phyloP scores from a whole-genome alignment of 116 monocot genomes.

The Trichopus zeylanicus region DNA sequence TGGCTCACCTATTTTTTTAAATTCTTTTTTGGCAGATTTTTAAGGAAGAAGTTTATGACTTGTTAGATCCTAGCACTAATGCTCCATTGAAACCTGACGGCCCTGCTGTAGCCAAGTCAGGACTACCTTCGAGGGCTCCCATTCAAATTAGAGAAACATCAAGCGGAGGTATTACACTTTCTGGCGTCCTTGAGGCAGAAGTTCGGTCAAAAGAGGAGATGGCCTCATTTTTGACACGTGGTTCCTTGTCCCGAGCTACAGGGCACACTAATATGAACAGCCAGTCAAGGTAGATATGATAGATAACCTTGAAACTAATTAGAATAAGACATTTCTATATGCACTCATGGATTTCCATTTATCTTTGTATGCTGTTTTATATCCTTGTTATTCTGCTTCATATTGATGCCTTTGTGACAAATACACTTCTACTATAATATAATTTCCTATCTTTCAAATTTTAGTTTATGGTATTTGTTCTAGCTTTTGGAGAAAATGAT shows the following conservation, averaged over 20 bases:
- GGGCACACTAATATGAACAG: constrained; percentile 98
- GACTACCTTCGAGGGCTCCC: constrained; percentile 47
- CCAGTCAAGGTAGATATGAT: constrained; percentile 99
- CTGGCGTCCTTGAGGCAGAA: constrained; percentile 84
- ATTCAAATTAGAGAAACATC: constrained; percentile 96
- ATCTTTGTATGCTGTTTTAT: too few relatives aligned
- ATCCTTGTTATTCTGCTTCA: background rate
- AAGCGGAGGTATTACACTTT: constrained; percentile 78
- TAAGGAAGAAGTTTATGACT: constrained; percentile 97
- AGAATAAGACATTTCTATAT: too few relatives aligned
- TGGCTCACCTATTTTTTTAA: too few relatives aligned
- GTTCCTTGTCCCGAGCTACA: constrained; percentile 82
- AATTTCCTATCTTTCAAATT: background rate
- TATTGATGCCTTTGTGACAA: background rate
- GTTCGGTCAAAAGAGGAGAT: constrained; percentile 88
- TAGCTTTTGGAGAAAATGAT: background rate
- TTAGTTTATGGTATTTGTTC: background rate
- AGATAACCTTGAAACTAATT: too few relatives aligned
- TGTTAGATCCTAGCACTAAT: constrained; percentile 51
- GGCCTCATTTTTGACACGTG: constrained; percentile 67
- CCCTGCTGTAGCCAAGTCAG: constrained; percentile 24
- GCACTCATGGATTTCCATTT: too few relatives aligned
- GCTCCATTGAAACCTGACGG: constrained; percentile 33
- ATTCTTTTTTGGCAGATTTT: constrained; percentile 62
- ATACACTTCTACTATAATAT: background rate